phyloP scores from a whole-genome alignment of 768 basidiomycete species.

The Boletus subcaerulescens region DNA sequence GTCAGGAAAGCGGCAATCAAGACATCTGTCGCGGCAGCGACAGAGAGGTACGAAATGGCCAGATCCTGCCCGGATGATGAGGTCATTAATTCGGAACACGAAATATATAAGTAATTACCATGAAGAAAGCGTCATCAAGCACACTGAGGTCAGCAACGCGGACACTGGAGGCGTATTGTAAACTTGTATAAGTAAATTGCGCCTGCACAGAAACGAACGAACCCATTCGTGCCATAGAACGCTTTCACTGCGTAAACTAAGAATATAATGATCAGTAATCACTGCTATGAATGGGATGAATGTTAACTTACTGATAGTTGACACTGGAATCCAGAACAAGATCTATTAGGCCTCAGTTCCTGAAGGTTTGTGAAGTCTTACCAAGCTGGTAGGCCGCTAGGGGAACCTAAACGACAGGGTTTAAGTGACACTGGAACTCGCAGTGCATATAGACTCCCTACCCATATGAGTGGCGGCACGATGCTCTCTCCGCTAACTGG shows the following conservation, averaged over 20 bases:
- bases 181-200: not conserved
- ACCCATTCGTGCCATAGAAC: slow-evolving; percentile 2
- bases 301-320: not conserved
- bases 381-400: slow-evolving; percentile 8
- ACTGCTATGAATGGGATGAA: not conserved
- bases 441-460: not conserved
- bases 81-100: not conserved
- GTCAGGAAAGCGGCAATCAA: slow-evolving; percentile 2
- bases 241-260: slow-evolving; percentile 4
- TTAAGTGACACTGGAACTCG: not conserved
- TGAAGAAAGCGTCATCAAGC: not conserved
- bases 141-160: not conserved
- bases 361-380: not conserved
- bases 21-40: slow-evolving; percentile 7
- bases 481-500: slow-evolving; percentile 4
- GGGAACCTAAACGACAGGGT: not conserved
- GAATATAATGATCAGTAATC: not conserved
- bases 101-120: not conserved
- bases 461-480: slow-evolving; percentile 2
- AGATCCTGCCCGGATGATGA: not conserved
- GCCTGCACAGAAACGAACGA: not conserved
- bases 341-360: not conserved
- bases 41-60: not conserved
- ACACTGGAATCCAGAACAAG: not conserved
- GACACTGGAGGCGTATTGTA: not conserved